phyloP scores from a whole-genome alignment of 176 grass and related monocot species.

The Tillandsia leiboldiana region DNA sequence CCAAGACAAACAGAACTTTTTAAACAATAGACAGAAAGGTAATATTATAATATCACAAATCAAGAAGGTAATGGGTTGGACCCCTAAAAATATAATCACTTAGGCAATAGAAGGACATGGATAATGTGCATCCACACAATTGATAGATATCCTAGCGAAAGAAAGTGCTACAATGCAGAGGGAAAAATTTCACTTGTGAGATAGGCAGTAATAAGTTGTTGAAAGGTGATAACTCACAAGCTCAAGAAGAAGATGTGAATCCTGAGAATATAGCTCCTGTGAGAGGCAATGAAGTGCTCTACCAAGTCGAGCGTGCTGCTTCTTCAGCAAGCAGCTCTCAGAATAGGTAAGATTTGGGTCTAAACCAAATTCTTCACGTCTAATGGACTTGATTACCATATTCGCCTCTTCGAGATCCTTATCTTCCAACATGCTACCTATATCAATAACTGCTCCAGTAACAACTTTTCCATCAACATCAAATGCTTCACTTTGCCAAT shows the following conservation, averaged over 20 bases:
- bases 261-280: slow-evolving; percentile 93
- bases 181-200: not conserved
- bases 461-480: slow-evolving; percentile 14
- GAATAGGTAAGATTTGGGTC: slow-evolving; percentile 40
- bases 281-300: slow-evolving; percentile 95
- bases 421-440: slow-evolving; percentile 20
- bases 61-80: not conserved
- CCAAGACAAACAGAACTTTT: not conserved
- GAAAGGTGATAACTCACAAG: slow-evolving; percentile 49
- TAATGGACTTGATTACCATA: slow-evolving; percentile 67
- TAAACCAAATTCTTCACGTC: slow-evolving; percentile 91
- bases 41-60: not conserved
- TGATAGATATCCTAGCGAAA: not conserved
- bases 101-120: not conserved
- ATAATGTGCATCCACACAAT: not conserved
- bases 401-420: slow-evolving; percentile 39
- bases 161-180: not conserved
- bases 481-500: slow-evolving; percentile 20
- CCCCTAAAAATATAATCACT: not conserved
- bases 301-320: slow-evolving; percentile 95
- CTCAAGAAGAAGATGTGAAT: slow-evolving; percentile 95
- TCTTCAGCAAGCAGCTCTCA: slow-evolving; percentile 66
- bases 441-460: slow-evolving; percentile 19
- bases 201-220: not conserved
- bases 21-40: not conserved